Conservation (phyloP, 768 basidiomycete genomes). For the Nidularia sp. region DNA sequence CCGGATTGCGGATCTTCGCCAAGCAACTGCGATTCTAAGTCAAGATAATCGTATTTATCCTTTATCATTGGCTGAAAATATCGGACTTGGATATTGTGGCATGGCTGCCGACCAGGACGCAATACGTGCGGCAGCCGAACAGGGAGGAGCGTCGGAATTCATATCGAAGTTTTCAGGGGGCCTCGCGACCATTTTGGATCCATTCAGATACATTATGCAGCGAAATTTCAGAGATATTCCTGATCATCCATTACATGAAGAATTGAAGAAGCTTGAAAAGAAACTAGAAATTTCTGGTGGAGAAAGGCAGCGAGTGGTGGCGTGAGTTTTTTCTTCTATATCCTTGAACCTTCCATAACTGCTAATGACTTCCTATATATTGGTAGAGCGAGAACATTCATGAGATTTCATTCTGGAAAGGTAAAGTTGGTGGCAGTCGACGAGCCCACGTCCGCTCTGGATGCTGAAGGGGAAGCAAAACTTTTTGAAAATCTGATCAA, state of each 20-base stretch:
- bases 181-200: slow-evolving; percentile 34
- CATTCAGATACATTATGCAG: slow-evolving; percentile 14
- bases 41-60: slow-evolving; percentile 50
- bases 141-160: slow-evolving; percentile 36
- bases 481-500: slow-evolving; percentile 35
- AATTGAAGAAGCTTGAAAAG: slow-evolving; percentile 18
- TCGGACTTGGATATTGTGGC: slow-evolving; percentile 25
- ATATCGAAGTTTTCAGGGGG: slow-evolving; percentile 33
- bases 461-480: slow-evolving; percentile 45
- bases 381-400: slow-evolving; percentile 39
- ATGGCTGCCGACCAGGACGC: slow-evolving; percentile 10
- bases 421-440: slow-evolving; percentile 50
- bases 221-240: slow-evolving; percentile 26
- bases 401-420: slow-evolving; percentile 32
- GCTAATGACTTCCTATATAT: too few relatives aligned
- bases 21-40: slow-evolving; percentile 40
- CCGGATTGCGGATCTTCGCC: slow-evolving; percentile 32
- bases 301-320: slow-evolving; percentile 45
- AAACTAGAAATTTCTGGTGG: slow-evolving; percentile 33
- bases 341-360: too few relatives aligned
- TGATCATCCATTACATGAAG: slow-evolving; percentile 18
- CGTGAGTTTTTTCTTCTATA: slow-evolving; percentile 26
- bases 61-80: slow-evolving; percentile 37
- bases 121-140: slow-evolving; percentile 26
- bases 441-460: slow-evolving; percentile 56